Base-by-base conservation (phyloP, 164 flowering plant genomes). In the Chimonanthus salicifolius region DNA sequence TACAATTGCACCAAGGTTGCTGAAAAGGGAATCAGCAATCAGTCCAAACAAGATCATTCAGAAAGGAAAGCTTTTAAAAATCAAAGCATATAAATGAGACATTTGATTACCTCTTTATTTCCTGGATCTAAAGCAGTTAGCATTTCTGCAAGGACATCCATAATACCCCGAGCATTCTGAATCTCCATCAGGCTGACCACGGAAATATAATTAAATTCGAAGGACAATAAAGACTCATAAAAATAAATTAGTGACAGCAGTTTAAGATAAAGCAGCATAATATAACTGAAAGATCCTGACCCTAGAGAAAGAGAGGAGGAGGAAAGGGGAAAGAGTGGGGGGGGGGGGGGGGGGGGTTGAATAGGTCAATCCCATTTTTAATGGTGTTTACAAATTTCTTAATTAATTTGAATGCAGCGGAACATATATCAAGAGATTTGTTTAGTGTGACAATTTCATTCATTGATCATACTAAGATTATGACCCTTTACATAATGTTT, bases 141-240 rank as follows among this genome's bases (percentile, higher is more conserved):
- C 99, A 96, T 96, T 83, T 96, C 98, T 8, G 97, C 74, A 78
- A 96, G 94, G 73, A 96, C 99, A 85, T 96, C 99, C 99, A 96
- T 88, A 62, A 93, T 92, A 69, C 97, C 98, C 45, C 94, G 94
- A 48, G 97, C 99, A 85, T 92, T 94, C 80, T 96, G 99, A 81
- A 96, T 90, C 81, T 96, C 99, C 49, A 93, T 74, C 90, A 91
- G 76, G 80, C 98, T 96, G 80, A 54, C 1, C 67, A 77, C 74
- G 47, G 21, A 74, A 49, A 74, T 15, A 15, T 18, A 58, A 7
- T 47, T 65, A 47, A 46, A 62, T 18, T 10, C 54, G 6, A 33
- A 10, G 21, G 58, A 62, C 4, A 49, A 43, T 13, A 21, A 70
- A 58, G 16, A 62, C n/a, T 65, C 48, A 21, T 47, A 49, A 49